A percentile compares a stretch with the other conserved stretches of the same genome.
Conservation (phyloP, 768 basidiomycete species). For the Zangia roseola region DNA sequence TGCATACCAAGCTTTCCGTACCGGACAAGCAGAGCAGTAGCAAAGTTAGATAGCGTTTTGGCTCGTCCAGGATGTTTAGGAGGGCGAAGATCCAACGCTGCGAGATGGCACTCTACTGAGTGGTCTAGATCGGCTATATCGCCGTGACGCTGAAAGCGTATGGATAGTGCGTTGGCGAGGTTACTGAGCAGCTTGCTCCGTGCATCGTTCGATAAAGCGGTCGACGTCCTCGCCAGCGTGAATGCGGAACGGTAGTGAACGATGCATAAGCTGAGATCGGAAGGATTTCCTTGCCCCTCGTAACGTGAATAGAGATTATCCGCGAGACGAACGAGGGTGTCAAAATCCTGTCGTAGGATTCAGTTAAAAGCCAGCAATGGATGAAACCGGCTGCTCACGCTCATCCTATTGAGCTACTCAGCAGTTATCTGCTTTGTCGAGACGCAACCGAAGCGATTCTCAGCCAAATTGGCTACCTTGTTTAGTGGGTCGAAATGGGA, state of each 20-base stretch:
- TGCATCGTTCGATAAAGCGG: slow-evolving; percentile 17
- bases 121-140: slow-evolving; percentile 26
- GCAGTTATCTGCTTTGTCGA: neutral
- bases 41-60: slow-evolving; percentile 28
- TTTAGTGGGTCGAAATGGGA: slow-evolving; percentile 1
- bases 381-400: slow-evolving; percentile 8
- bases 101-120: slow-evolving; percentile 27
- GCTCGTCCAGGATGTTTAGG: slow-evolving; percentile 25
- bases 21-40: slow-evolving; percentile 26
- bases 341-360: slow-evolving; percentile 19
- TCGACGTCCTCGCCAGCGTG: slow-evolving; percentile 19
- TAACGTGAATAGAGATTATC: slow-evolving; percentile 27
- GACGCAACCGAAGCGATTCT: neutral
- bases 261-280: slow-evolving; percentile 28
- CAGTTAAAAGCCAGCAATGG: neutral
- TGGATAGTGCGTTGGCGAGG: slow-evolving; percentile 27
- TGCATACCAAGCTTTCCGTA: slow-evolving; percentile 22
- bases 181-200: slow-evolving; percentile 27
- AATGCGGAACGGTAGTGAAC: slow-evolving; percentile 28
- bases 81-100: slow-evolving; percentile 27
- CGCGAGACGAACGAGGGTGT: slow-evolving; percentile 21
- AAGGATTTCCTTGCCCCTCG: slow-evolving; percentile 14
- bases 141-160: slow-evolving; percentile 27
- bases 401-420: slow-evolving; percentile 10
- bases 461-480: neutral